Percentiles rank a stretch among this genome's conserved stretches.
phyloP scores from a whole-genome alignment of 805 yeast genomes.

The Myxozyma neglecta region DNA sequence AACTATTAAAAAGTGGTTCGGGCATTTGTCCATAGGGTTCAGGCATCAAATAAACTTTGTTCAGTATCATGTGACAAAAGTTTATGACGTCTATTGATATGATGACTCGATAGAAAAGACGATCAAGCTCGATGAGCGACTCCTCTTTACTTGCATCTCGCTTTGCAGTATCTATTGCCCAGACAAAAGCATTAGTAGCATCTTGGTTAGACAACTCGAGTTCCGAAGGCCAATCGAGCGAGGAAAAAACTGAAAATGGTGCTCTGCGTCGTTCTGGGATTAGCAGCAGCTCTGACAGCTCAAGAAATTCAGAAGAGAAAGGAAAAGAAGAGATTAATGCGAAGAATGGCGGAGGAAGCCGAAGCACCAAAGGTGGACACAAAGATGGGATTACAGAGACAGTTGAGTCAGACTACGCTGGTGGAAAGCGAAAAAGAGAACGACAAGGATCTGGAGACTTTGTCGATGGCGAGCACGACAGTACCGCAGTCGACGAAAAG shows the following conservation, averaged over 20 bases:
- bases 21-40: too few relatives aligned
- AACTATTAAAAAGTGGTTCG: too few relatives aligned
- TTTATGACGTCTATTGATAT: too few relatives aligned
- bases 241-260: conserved; percentile 7
- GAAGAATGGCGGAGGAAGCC: neutral
- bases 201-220: conserved; percentile 33
- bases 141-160: conserved; percentile 32
- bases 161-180: conserved; percentile 36
- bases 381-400: neutral
- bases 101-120: neutral
- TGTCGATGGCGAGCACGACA: conserved; percentile 1
- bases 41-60: too few relatives aligned
- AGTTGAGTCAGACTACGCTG: neutral
- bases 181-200: conserved; percentile 30
- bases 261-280: neutral
- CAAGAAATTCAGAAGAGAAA: neutral
- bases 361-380: neutral
- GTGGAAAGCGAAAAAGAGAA: neutral
- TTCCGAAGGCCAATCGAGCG: neutral
- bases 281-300: conserved; percentile 1
- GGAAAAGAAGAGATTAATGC: conserved; percentile 4
- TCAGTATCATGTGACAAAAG: too few relatives aligned
- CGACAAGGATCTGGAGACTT: conserved; percentile 2
- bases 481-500: neutral
- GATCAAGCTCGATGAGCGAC: conserved; percentile 2